phyloP scores from a whole-genome alignment of 805 yeast species.

The Maudiozyma serrabonitensis region DNA sequence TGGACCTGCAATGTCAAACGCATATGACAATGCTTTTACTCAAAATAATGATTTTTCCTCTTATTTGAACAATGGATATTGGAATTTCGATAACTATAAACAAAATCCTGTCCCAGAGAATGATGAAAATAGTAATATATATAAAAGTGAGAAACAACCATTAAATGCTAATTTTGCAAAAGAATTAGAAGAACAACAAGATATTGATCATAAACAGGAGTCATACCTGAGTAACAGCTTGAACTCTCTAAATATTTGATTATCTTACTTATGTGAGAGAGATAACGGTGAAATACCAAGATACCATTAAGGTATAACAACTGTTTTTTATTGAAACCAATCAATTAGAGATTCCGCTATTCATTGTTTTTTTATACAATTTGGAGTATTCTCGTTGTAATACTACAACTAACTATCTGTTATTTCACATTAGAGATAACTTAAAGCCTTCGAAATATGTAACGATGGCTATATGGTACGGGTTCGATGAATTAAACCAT shows the following conservation, averaged over 20 bases:
- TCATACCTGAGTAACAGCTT: conserved; percentile 3
- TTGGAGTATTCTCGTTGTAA: too few species aligned
- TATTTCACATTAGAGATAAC: too few species aligned
- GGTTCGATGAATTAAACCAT: too few species aligned
- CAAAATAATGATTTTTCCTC: conserved; percentile 18
- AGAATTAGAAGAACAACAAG: conserved; percentile 11
- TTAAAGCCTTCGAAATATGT: too few species aligned
- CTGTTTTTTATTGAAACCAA: too few species aligned
- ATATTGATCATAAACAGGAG: background rate
- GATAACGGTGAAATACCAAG: too few species aligned
- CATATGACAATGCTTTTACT: conserved; percentile 12
- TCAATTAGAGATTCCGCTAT: too few species aligned
- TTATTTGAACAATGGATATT: conserved; percentile 14
- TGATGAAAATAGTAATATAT: conserved; percentile 5
- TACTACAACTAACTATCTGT: too few species aligned
- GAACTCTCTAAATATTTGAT: conserved; percentile 5
- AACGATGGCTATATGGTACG: too few species aligned
- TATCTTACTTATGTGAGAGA: background rate
- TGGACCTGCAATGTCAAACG: conserved; percentile 11
- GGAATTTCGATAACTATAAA: conserved; percentile 12
- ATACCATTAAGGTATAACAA: too few species aligned
- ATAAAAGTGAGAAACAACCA: conserved; percentile 5
- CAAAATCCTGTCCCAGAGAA: background rate
- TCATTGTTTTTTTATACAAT: too few species aligned
- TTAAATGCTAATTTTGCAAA: conserved; percentile 17